These are phyloP conservation scores for Buxus sempervirens DNA, from an alignment of 164 flowering plant species.

Conservation along the genomic window DNA sequence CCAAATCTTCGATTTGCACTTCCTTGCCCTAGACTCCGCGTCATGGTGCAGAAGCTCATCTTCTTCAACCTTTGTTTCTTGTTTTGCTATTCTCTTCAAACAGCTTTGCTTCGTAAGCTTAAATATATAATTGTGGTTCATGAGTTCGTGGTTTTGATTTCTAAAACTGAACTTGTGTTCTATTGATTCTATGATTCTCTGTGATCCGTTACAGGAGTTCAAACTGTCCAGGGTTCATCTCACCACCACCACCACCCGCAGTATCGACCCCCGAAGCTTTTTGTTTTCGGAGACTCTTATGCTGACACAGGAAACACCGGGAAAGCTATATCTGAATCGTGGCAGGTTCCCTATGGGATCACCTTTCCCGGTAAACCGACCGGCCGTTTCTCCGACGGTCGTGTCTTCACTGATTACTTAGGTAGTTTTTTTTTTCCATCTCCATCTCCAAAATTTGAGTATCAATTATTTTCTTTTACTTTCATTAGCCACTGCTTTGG, in stretches of 20 bases:
- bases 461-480: too few species aligned
- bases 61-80: neutral
- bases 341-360: conserved; percentile 34
- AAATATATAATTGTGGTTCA: too few species aligned
- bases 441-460: too few species aligned
- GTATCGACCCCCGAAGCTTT: conserved; percentile 16
- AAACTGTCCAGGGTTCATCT: neutral
- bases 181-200: neutral
- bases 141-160: neutral
- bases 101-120: too few species aligned
- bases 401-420: conserved; percentile 30
- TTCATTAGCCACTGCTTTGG: too few species aligned
- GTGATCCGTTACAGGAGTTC: neutral
- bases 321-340: conserved; percentile 19
- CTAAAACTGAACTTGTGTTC: neutral
- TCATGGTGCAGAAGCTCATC: neutral
- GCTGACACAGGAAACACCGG: conserved; percentile 32
- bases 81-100: neutral
- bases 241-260: neutral
- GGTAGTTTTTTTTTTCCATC: too few species aligned
- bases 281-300: conserved; percentile 37
- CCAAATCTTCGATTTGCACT: neutral
- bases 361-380: conserved; percentile 39
- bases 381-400: conserved; percentile 40
- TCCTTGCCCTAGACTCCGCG: neutral